Evolutionary conservation across 2,329 filamentous ascomycete genomes (phyloP).

Genomic region (Aspergillus novoparasiticus): DNA sequence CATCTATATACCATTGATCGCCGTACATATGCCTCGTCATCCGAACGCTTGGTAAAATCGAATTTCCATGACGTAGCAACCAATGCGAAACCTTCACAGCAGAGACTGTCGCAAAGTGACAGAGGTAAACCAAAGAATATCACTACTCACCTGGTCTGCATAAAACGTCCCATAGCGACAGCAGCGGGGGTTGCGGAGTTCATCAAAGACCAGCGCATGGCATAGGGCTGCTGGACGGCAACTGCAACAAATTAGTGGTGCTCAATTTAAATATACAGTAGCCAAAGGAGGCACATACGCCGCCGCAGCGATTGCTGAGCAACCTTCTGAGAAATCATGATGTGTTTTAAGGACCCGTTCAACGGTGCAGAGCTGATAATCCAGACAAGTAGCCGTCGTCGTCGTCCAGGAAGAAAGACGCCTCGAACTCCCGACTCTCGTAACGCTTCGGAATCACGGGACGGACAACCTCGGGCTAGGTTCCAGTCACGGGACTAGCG

Average conservation of each 20-base stretch:
- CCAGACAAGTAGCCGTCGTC: constrained; percentile 17
- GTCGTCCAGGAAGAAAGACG: constrained; percentile 24
- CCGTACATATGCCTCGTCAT: not conserved
- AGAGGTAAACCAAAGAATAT: not conserved
- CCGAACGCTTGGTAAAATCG: not conserved
- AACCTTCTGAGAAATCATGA: constrained; percentile 52
- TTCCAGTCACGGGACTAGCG: constrained; percentile 38
- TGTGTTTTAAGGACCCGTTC: constrained; percentile 21
- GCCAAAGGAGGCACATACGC: constrained; percentile 39
- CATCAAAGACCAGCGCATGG: constrained; percentile 45
- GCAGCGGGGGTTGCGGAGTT: constrained; percentile 47
- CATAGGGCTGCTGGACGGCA: constrained; percentile 48
- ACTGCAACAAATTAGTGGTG: constrained; percentile 38
- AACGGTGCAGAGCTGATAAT: constrained; percentile 12
- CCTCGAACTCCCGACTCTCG: constrained; percentile 27
- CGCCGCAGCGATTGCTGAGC: constrained; percentile 52
- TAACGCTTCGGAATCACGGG: constrained; percentile 40
- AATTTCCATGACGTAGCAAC: constrained; percentile 31
- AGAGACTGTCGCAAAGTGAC: not conserved
- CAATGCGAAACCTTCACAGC: constrained; percentile 1
- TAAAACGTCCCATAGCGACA: constrained; percentile 45
- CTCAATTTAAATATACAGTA: constrained; percentile 15
- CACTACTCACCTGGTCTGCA: constrained; percentile 47
- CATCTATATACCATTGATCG: constrained; percentile 1
- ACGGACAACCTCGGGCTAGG: constrained; percentile 44